A percentile compares a stretch with the other conserved stretches of the same genome.
phyloP scores from a whole-genome alignment of 495 filamentous ascomycete species.

The Penicillium manginii region DNA sequence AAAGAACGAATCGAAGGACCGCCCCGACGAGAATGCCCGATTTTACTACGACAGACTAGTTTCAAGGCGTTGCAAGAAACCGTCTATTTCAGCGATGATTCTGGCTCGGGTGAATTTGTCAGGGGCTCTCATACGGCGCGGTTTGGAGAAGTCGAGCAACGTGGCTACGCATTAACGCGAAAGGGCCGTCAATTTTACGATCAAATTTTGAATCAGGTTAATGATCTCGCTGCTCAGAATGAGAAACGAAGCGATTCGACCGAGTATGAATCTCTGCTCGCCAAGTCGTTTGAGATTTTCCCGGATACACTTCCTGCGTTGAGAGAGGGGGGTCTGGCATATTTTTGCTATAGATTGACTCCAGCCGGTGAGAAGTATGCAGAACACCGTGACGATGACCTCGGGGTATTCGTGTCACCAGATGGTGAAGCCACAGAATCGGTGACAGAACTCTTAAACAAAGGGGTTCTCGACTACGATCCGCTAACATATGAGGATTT shows the following conservation, averaged over 20 bases:
- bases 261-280: conserved; percentile 26
- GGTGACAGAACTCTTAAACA: conserved; percentile 29
- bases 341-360: conserved; percentile 33
- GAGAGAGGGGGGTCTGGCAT: conserved; percentile 33
- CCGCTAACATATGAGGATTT: conserved; percentile 51
- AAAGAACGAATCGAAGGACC: conserved; percentile 50
- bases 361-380: conserved; percentile 7
- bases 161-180: conserved; percentile 43
- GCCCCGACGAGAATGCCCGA: conserved; percentile 36
- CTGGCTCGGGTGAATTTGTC: conserved; percentile 10
- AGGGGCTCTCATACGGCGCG: conserved; percentile 45
- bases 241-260: conserved; percentile 1
- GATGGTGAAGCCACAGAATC: not conserved
- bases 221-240: conserved; percentile 17
- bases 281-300: conserved; percentile 30
- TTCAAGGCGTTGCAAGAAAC: conserved; percentile 47
- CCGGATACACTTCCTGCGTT: conserved; percentile 35
- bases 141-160: conserved; percentile 50
- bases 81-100: conserved; percentile 32
- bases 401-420: not conserved
- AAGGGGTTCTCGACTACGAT: conserved; percentile 27
- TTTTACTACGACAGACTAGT: conserved; percentile 47
- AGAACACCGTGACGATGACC: conserved; percentile 6
- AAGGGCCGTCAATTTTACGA: conserved; percentile 46
- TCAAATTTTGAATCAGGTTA: conserved; percentile 33